phyloP scores from a whole-genome alignment of 352 stramenopile species.

The Pythium apleroticum region DNA sequence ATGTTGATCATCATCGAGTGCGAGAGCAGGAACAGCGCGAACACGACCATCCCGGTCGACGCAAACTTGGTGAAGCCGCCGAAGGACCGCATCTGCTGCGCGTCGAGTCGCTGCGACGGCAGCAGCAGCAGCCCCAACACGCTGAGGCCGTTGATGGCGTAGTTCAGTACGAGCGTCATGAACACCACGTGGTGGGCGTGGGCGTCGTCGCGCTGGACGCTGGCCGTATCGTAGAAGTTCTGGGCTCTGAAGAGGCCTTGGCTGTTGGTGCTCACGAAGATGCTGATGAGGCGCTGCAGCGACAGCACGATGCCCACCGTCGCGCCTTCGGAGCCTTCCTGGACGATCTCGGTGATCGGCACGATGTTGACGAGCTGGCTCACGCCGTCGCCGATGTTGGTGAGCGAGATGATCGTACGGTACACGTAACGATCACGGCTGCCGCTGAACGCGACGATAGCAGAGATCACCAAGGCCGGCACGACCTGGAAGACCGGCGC shows the following conservation, averaged over 20 bases:
- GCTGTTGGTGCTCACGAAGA: constrained; percentile 34
- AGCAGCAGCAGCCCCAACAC: constrained; percentile 37
- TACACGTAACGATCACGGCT: constrained; percentile 24
- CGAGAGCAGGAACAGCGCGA: constrained; percentile 55
- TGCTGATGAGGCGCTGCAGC: constrained; percentile 28
- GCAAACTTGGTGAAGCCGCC: constrained; percentile 60
- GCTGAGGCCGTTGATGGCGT: constrained; percentile 36
- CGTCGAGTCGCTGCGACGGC: constrained; percentile 57
- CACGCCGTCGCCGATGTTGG: constrained; percentile 31
- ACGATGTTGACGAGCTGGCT: constrained; percentile 29
- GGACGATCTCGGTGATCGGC: constrained; percentile 34
- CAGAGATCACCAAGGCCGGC: constrained; percentile 15
- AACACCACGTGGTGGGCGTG: constrained; percentile 25
- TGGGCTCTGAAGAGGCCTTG: constrained; percentile 28
- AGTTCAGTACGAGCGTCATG: constrained; percentile 31
- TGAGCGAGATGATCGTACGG: constrained; percentile 25
- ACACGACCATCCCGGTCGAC: constrained; percentile 48
- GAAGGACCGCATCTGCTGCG: constrained; percentile 63
- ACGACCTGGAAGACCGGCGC: constrained; percentile 21
- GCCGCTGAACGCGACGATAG: constrained; percentile 15
- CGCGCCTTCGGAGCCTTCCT: constrained; percentile 30
- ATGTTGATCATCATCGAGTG: constrained; percentile 55
- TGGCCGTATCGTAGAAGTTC: constrained; percentile 22
- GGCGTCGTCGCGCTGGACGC: constrained; percentile 24
- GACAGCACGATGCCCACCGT: constrained; percentile 28